These are phyloP conservation scores for Exophiala aquamarina DNA, from an alignment of 2,329 filamentous ascomycete genomes.

Conservation along the genomic window DNA sequence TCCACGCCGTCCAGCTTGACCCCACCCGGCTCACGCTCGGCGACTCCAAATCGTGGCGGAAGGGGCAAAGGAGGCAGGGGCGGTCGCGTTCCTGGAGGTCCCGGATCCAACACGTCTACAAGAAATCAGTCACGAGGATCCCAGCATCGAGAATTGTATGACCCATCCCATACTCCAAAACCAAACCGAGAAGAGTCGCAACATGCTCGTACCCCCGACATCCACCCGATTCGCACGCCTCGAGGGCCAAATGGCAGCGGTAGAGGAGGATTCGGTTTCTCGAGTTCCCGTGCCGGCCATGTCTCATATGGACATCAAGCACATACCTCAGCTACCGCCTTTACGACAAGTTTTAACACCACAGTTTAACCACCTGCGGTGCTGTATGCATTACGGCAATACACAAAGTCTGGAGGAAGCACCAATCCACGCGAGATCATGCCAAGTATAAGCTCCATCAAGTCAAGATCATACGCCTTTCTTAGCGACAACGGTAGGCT, in stretches of 20 bases:
- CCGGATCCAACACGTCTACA: not conserved
- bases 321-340: too few relatives aligned
- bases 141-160: slow-evolving; percentile 66
- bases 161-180: slow-evolving; percentile 70
- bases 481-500: too few relatives aligned
- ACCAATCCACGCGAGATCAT: too few relatives aligned
- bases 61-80: slow-evolving; percentile 33
- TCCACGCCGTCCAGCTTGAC: slow-evolving; percentile 64
- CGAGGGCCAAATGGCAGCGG: slow-evolving; percentile 76
- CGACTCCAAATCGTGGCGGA: slow-evolving; percentile 44
- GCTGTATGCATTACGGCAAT: too few relatives aligned
- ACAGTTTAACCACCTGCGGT: too few relatives aligned
- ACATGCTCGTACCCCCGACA: slow-evolving; percentile 19
- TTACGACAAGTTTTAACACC: too few relatives aligned
- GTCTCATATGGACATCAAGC: too few relatives aligned
- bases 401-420: too few relatives aligned
- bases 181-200: slow-evolving; percentile 44
- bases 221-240: slow-evolving; percentile 67
- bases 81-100: slow-evolving; percentile 8
- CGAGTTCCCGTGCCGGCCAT: not conserved
- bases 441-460: too few relatives aligned
- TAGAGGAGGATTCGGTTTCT: slow-evolving; percentile 76
- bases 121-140: slow-evolving; percentile 29
- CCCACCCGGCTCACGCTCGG: slow-evolving; percentile 50
- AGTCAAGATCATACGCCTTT: too few relatives aligned